Evolutionary conservation across 1,284 basidiomycete species (phyloP).

Genomic region (Waitea zeae): DNA sequence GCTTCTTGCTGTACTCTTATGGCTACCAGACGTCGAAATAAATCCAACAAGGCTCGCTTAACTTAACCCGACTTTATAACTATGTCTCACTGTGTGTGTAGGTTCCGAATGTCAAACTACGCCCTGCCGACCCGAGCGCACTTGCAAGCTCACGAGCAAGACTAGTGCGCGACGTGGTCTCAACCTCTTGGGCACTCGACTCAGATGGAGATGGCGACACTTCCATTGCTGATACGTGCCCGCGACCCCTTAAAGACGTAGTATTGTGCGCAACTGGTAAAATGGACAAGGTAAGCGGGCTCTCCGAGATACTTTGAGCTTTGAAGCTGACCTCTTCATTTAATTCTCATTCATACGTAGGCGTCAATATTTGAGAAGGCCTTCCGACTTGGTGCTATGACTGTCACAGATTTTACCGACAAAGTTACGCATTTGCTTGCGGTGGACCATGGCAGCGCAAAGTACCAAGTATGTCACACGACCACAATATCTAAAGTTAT

Average conservation of each 20-base stretch:
- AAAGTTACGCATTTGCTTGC: slow-evolving; percentile 70
- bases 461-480: slow-evolving; percentile 38
- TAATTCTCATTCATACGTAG: too few relatives aligned
- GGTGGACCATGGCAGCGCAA: slow-evolving; percentile 49
- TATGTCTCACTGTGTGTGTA: slow-evolving; percentile 11
- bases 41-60: slow-evolving; percentile 24
- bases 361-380: slow-evolving; percentile 54
- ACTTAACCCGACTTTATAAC: not conserved
- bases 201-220: slow-evolving; percentile 14
- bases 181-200: not conserved
- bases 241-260: slow-evolving; percentile 45
- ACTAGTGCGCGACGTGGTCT: not conserved
- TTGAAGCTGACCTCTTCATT: too few relatives aligned
- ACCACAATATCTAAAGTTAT: not conserved
- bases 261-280: slow-evolving; percentile 60
- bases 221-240: slow-evolving; percentile 30
- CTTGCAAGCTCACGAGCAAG: slow-evolving; percentile 3
- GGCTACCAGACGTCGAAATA: slow-evolving; percentile 15
- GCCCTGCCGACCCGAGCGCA: slow-evolving; percentile 31
- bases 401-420: slow-evolving; percentile 54
- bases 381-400: slow-evolving; percentile 54
- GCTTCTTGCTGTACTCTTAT: not conserved
- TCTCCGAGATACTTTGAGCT: too few relatives aligned
- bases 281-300: slow-evolving; percentile 55
- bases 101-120: slow-evolving; percentile 65